phyloP scores from a whole-genome alignment of 2,329 filamentous ascomycete species.

The Zymoseptoria ardabiliae region DNA sequence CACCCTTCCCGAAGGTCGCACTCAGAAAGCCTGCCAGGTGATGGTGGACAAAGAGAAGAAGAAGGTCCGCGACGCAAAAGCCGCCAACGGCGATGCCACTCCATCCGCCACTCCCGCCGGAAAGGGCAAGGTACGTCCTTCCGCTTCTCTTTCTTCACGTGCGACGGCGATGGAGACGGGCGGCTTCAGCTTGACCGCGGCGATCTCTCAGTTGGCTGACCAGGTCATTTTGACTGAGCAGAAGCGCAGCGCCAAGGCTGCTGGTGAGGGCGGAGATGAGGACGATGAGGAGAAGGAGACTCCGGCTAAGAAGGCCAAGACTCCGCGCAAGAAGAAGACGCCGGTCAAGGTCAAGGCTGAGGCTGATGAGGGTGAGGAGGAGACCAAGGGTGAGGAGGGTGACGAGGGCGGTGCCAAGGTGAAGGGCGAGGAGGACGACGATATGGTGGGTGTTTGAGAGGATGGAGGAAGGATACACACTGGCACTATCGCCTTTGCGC shows the following conservation, averaged over 20 bases:
- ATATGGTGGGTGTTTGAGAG: not conserved
- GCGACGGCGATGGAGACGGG: constrained; percentile 1
- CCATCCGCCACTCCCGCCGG: constrained; percentile 4
- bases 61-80: constrained; percentile 20
- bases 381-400: not conserved
- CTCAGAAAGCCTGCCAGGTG: constrained; percentile 22
- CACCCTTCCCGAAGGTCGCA: constrained; percentile 26
- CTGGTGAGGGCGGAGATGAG: constrained; percentile 9
- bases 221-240: constrained; percentile 1
- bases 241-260: constrained; percentile 18
- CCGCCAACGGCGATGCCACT: constrained; percentile 3
- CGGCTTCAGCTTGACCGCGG: not conserved
- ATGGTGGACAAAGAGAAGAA: constrained; percentile 29
- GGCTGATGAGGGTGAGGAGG: constrained; percentile 8
- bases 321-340: constrained; percentile 15
- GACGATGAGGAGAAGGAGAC: constrained; percentile 8
- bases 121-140: constrained; percentile 12
- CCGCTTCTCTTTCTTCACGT: not conserved
- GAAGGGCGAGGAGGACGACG: constrained; percentile 5
- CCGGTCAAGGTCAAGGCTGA: constrained; percentile 8
- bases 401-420: constrained; percentile 4
- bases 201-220: not conserved
- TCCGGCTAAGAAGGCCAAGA: constrained; percentile 6
- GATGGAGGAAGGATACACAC: not conserved
- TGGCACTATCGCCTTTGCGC: not conserved